These are phyloP conservation scores for Phalaenopsis equestris DNA, from an alignment of 106 monocot species.

Conservation along the genomic window DNA sequence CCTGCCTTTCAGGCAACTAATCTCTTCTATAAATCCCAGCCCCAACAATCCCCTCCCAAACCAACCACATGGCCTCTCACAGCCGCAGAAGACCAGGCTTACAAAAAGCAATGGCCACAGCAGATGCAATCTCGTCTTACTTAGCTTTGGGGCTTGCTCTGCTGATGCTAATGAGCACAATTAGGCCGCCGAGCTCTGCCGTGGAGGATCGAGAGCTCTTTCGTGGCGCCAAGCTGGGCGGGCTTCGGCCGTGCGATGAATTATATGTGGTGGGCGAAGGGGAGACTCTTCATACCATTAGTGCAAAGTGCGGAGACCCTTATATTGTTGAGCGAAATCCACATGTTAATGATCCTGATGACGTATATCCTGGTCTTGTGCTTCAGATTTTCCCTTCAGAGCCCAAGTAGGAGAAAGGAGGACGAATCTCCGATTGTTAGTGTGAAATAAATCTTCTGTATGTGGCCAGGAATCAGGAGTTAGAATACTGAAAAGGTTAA, in stretches of 20 bases:
- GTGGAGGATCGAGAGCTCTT: too few relatives aligned
- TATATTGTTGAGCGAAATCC: conserved; percentile 19
- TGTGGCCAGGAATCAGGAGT: too few relatives aligned
- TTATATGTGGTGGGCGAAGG: conserved; percentile 17
- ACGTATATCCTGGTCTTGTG: conserved; percentile 26
- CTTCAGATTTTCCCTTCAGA: conserved; percentile 5
- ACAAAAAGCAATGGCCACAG: background rate
- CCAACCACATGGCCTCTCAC: background rate
- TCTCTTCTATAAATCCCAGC: too few relatives aligned
- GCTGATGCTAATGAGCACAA: background rate
- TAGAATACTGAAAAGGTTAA: too few relatives aligned
- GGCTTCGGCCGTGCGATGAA: conserved; percentile 1
- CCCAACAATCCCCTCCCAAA: too few relatives aligned
- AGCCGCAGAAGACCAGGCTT: background rate
- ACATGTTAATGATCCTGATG: conserved; percentile 17
- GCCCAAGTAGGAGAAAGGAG: background rate
- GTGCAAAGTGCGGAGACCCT: conserved; percentile 23
- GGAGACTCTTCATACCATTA: conserved; percentile 18
- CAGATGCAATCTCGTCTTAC: background rate
- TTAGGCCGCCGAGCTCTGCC: too few relatives aligned
- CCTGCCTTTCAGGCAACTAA: too few relatives aligned
- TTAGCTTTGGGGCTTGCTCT: background rate
- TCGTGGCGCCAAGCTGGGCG: background rate
- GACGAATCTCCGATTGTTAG: too few relatives aligned
- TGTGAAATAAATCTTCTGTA: too few relatives aligned